A percentile compares a stretch with the other conserved stretches of the same genome.
These are phyloP conservation scores for Alternaria alternata DNA, from an alignment of 2,329 filamentous ascomycete species.

Conservation along the genomic window DNA sequence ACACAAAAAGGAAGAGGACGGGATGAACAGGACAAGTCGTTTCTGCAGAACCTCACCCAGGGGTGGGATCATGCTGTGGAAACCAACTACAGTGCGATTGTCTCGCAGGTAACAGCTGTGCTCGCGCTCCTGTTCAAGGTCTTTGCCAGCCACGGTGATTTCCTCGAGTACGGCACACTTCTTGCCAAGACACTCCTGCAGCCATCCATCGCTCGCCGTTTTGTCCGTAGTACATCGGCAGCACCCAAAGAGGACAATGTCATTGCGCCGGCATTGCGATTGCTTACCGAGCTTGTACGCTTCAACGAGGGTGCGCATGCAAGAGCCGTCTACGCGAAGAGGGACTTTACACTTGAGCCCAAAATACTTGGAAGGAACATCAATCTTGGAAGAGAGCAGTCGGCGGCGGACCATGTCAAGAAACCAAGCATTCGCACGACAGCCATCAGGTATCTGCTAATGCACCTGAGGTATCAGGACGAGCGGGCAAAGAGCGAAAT, in stretches of 20 bases:
- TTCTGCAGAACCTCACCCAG: slow-evolving; percentile 81
- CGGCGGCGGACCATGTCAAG: slow-evolving; percentile 67
- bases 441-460: slow-evolving; percentile 80
- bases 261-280: slow-evolving; percentile 84
- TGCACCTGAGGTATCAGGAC: slow-evolving; percentile 79
- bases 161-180: slow-evolving; percentile 76
- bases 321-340: slow-evolving; percentile 76
- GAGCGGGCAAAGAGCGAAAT: slow-evolving; percentile 82
- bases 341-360: slow-evolving; percentile 74
- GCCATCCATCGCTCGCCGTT: slow-evolving; percentile 79
- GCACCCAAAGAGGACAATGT: slow-evolving; percentile 86
- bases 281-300: slow-evolving; percentile 84
- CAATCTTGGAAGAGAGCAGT: slow-evolving; percentile 66
- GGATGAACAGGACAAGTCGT: slow-evolving; percentile 67
- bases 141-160: slow-evolving; percentile 75
- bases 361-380: slow-evolving; percentile 83
- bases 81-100: slow-evolving; percentile 79
- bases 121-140: slow-evolving; percentile 83
- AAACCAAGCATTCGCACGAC: slow-evolving; percentile 84
- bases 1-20: slow-evolving; percentile 60
- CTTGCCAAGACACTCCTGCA: slow-evolving; percentile 84
- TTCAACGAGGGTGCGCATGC: slow-evolving; percentile 87
- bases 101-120: slow-evolving; percentile 81
- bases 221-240: slow-evolving; percentile 80
- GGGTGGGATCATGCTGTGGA: slow-evolving; percentile 86